Evolutionary conservation across 179 eudicot species (phyloP), one percentile per base, ranked within the genome.

Genomic region (Spergularia azorica): DNA sequence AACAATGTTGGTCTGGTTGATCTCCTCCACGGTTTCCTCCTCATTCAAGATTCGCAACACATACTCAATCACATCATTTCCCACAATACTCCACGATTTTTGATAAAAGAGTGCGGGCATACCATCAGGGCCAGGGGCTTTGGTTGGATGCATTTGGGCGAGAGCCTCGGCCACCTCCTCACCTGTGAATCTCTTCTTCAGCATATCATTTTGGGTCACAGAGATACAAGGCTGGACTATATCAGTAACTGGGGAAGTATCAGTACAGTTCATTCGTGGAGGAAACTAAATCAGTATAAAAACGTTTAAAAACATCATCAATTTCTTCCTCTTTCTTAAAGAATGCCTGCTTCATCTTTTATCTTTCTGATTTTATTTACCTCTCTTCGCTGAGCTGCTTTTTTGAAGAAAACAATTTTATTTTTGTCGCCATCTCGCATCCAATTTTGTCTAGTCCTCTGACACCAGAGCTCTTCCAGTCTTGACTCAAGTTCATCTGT

Each of bases 71-170:
- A 63, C 67, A 63, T 46, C 57, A 0, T 67, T n/a, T 3, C 71
- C 57, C 3, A 67, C 15, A 7, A 48, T 3, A 46, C 2, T 0
- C 71, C 71, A 67, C 1, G 13, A 48, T 48, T 48, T 48, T 18
- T 67, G 71, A 18, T 2, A 67, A 18, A 67, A 67, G 1, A 67
- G 3, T 7, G 71, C 57, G 0, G 41, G 16, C 76, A 73, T 73
- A 10, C 76, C 54, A 14, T 73, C 67, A 0, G 67, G 67, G 2
- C 76, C 67, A 1, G 76, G 76, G 39, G 76, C 67, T 17, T 46
- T 60, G 3, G 76, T 41, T 2, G 76, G 67, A 9, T 73, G 67
- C 67, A 73, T 60, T 18, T 73, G 67, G 0, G 4, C 1, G 0
- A 73, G 50, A 0, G 15, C 55, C 2, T 16, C 21, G 0, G 0